Base-by-base conservation (phyloP, 371 early-diverging fungal species). In the Mortierella sp. region DNA sequence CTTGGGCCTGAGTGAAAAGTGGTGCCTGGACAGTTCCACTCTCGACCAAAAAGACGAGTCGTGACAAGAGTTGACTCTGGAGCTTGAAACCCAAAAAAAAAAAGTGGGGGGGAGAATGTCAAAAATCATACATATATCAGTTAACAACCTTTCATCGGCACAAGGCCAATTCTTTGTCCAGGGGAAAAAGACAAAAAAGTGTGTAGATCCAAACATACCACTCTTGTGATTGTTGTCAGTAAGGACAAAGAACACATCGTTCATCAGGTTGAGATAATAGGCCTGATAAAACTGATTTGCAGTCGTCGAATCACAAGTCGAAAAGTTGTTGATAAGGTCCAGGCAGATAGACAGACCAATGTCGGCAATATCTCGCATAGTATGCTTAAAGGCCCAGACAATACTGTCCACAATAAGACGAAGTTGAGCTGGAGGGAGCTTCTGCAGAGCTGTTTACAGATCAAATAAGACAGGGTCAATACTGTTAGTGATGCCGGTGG, bases 361-460 rank as follows among this genome's bases (percentile, higher is more conserved):
- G 64, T 99, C 99, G 59, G 96, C 93, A 82, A 99, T 96, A 75
- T 99, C 99, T 67, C 98, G 91, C 93, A 95, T 94, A 0, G 98
- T 96, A 83, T 99, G 99, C 86, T 98, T 99, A 87, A 98, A 96
- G 21, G 93, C 97, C 98, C 98, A 98, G 23, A 98, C 94, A 63
- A 98, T 89, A 69, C 95, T 93, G 86, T 97, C 96, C 60, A 94
- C 85, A 77, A 97, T 86, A 26, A 97, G 87, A 69, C 95, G 94
- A 85, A 98, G 96, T 80, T 93, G 93, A 15, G 88, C 88, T 43
- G 93, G 85, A 6, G 95, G 92, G 47, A 98, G 85, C 63, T 85
- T 88, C 68, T 97, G 75, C 51, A 97, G 83, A 4, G 97, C 97
- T 88, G 82, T 16, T 51, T 50, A 57, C n/a, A 12, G 21, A 57